A percentile compares a stretch with the other conserved stretches of the same genome.
Conservation (phyloP, 1,284 basidiomycete genomes). For the Ustilago cynodontis region DNA sequence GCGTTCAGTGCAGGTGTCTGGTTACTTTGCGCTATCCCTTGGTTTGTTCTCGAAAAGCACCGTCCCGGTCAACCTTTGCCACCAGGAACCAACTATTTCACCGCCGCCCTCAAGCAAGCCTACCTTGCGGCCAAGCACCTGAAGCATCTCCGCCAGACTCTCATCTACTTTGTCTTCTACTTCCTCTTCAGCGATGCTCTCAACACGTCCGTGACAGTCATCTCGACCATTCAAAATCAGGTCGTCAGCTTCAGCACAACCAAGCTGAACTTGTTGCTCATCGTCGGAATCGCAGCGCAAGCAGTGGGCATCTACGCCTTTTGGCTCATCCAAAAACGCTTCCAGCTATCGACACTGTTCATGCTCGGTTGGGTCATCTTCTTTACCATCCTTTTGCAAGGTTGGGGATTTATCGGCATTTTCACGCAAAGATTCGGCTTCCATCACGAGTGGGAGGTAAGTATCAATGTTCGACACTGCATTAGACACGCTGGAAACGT, state of each 20-base stretch:
- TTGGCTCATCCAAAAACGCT: slow-evolving; percentile 83
- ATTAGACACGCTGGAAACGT: too few species aligned
- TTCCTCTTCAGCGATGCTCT: slow-evolving; percentile 81
- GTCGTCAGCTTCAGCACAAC: slow-evolving; percentile 79
- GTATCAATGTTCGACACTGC: too few species aligned
- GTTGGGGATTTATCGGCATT: slow-evolving; percentile 88
- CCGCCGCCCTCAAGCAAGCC: slow-evolving; percentile 73
- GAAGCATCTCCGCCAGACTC: slow-evolving; percentile 21
- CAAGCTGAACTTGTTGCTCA: slow-evolving; percentile 78
- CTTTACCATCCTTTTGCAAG: slow-evolving; percentile 80
- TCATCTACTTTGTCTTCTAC: slow-evolving; percentile 77
- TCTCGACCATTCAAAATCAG: slow-evolving; percentile 82
- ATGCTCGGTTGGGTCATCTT: slow-evolving; percentile 81
- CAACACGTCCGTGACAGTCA: slow-evolving; percentile 84
- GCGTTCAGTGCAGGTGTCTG: slow-evolving; percentile 71
- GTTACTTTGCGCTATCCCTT: slow-evolving; percentile 80
- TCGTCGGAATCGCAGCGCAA: slow-evolving; percentile 82
- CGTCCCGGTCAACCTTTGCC: slow-evolving; percentile 73
- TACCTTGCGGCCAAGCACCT: slow-evolving; percentile 31
- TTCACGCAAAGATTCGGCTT: slow-evolving; percentile 80
- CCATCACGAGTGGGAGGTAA: slow-evolving; percentile 39
- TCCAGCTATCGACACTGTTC: slow-evolving; percentile 77
- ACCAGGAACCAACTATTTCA: slow-evolving; percentile 77
- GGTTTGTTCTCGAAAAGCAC: slow-evolving; percentile 75
- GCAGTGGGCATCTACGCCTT: slow-evolving; percentile 77